These are phyloP conservation scores for Nematocida sp. DNA, from an alignment of 371 early-diverging fungal species.

Conservation along the genomic window DNA sequence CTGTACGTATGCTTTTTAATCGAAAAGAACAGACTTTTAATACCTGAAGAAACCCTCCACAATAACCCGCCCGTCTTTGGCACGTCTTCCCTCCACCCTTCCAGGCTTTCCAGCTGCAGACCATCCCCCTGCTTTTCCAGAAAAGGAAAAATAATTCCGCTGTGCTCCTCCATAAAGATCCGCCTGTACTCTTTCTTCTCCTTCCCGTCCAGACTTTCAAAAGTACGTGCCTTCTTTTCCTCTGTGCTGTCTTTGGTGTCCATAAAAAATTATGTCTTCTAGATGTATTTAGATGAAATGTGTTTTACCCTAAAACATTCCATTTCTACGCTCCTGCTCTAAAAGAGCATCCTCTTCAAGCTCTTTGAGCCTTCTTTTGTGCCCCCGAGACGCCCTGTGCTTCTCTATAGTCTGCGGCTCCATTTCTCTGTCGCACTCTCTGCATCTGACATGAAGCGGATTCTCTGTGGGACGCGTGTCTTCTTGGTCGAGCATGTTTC, in stretches of 20 bases:
- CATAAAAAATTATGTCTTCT: not conserved
- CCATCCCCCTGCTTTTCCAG: too few species aligned
- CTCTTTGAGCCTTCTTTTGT: conserved; percentile 45
- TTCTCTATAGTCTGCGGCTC: conserved; percentile 21
- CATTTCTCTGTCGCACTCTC: conserved; percentile 46
- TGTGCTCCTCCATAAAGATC: not conserved
- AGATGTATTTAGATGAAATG: too few species aligned
- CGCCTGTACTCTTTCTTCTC: not conserved
- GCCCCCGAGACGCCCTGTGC: conserved; percentile 36
- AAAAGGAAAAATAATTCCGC: too few species aligned
- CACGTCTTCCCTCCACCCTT: too few species aligned
- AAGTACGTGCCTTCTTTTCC: not conserved
- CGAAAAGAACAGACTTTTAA: too few species aligned
- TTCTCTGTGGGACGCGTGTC: conserved; percentile 14
- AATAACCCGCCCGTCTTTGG: too few species aligned
- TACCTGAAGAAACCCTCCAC: too few species aligned
- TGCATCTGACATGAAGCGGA: conserved; percentile 20
- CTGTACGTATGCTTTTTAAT: too few species aligned
- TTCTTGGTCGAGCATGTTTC: conserved; percentile 1
- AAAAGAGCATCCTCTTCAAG: conserved; percentile 20
- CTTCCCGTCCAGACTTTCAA: not conserved
- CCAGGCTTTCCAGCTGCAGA: too few species aligned
- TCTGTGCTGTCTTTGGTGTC: not conserved
- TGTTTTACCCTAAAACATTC: conserved; percentile 37
- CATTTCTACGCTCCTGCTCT: conserved; percentile 49